These are phyloP conservation scores for Cornus florida DNA, from an alignment of 148 eudicot genomes.

Conservation along the genomic window DNA sequence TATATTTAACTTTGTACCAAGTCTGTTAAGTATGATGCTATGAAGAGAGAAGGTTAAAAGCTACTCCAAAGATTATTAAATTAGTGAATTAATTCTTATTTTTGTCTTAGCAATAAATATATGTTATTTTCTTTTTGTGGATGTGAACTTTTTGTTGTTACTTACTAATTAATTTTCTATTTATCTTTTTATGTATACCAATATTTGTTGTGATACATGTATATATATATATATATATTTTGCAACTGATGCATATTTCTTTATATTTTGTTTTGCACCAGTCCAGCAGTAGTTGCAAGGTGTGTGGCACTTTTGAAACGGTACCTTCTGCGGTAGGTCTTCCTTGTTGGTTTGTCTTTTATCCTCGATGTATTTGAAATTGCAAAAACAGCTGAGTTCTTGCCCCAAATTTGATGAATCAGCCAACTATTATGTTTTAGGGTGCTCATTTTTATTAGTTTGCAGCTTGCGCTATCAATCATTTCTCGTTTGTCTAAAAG, in stretches of 20 bases:
- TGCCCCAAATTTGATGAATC: neutral
- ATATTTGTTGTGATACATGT: neutral
- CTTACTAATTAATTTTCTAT: constrained; percentile 11
- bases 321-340: constrained; percentile 69
- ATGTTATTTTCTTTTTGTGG: neutral
- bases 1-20: neutral
- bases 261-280: constrained; percentile 32
- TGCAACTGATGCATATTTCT: constrained; percentile 13
- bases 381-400: neutral
- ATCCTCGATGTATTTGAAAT: neutral
- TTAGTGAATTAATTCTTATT: neutral
- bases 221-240: constrained; percentile 2
- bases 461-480: neutral
- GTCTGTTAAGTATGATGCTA: neutral
- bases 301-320: constrained; percentile 90
- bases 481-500: neutral
- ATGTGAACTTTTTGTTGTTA: neutral
- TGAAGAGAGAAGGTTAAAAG: neutral
- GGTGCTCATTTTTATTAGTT: neutral
- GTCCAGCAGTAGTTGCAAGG: constrained; percentile 97
- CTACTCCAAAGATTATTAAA: neutral
- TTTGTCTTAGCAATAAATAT: neutral
- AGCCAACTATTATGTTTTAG: neutral
- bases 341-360: neutral
- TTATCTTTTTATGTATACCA: neutral